These are phyloP conservation scores for Suillus weaverae DNA, from an alignment of 768 basidiomycete genomes.

Conservation along the genomic window DNA sequence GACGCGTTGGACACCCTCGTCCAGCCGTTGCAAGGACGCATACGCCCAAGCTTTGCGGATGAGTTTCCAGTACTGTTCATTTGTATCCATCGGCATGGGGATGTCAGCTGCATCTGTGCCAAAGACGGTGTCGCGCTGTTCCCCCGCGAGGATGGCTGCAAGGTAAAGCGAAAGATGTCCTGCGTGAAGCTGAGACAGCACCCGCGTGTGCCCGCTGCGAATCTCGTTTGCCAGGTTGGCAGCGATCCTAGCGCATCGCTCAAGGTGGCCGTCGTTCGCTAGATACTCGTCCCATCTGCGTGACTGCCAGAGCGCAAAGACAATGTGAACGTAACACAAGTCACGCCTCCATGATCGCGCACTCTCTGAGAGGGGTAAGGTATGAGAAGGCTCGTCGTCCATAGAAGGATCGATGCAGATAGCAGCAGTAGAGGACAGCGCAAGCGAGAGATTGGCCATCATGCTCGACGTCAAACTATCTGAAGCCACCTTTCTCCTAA, in stretches of 20 bases:
- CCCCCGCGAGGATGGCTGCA: neutral
- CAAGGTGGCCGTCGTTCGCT: neutral
- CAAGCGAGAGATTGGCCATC: neutral
- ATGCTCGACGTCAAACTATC: neutral
- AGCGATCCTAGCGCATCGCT: neutral
- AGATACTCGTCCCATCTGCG: neutral
- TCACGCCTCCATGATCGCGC: neutral
- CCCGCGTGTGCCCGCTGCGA: neutral
- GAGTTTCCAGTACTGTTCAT: neutral
- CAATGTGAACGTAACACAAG: constrained; percentile 1
- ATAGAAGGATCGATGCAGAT: neutral
- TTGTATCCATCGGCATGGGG: neutral
- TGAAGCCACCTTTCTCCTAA: neutral
- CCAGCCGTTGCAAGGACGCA: neutral
- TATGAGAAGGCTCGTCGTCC: neutral
- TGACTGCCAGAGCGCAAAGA: neutral
- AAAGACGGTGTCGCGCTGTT: neutral
- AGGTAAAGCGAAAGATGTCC: neutral
- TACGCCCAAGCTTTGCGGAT: neutral
- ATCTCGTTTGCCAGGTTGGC: neutral
- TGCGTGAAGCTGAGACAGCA: neutral
- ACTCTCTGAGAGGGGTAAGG: neutral
- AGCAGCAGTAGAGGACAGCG: neutral
- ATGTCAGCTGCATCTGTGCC: neutral
- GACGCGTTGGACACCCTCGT: neutral